phyloP scores from a whole-genome alignment of 306 rosid genomes.

The Rosa lucieae region DNA sequence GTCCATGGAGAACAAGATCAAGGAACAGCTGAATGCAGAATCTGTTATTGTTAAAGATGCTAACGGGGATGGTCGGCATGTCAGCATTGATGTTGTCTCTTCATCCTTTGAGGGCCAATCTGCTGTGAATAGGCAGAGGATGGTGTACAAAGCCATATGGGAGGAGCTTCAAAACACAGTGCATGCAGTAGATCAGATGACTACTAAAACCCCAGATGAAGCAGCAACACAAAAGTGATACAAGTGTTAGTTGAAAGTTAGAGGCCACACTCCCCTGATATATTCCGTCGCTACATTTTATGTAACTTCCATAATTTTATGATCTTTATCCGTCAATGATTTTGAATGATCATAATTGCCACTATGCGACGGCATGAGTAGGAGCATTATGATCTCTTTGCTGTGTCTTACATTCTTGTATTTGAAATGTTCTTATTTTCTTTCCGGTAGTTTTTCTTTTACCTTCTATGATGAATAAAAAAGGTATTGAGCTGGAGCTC shows the following conservation, averaged over 20 bases:
- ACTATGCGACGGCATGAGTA: background rate
- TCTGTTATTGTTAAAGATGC: conserved; percentile 77
- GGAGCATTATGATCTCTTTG: background rate
- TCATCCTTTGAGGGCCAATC: conserved; percentile 85
- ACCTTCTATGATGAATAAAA: conserved; percentile 28
- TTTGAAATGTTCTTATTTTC: background rate
- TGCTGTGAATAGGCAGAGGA: conserved; percentile 90
- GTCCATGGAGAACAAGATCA: conserved; percentile 78
- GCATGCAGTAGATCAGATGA: conserved; percentile 97
- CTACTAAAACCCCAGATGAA: conserved; percentile 81
- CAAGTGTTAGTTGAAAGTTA: background rate
- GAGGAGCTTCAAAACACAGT: conserved; percentile 93
- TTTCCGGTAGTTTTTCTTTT: background rate
- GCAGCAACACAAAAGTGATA: conserved; percentile 40
- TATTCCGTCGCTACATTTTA: background rate
- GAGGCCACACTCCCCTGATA: background rate
- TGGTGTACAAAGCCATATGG: conserved; percentile 97
- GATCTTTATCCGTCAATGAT: background rate
- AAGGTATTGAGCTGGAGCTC: background rate
- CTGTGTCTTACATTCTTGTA: background rate
- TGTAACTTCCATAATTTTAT: background rate
- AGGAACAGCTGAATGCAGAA: conserved; percentile 79
- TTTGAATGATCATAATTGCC: background rate
- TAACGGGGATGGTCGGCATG: conserved; percentile 90
- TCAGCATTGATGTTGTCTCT: conserved; percentile 77